Evolutionary conservation across 1,139 yeast genomes (phyloP), one percentile per base, ranked within the genome.

Genomic region (Pichia sp.): DNA sequence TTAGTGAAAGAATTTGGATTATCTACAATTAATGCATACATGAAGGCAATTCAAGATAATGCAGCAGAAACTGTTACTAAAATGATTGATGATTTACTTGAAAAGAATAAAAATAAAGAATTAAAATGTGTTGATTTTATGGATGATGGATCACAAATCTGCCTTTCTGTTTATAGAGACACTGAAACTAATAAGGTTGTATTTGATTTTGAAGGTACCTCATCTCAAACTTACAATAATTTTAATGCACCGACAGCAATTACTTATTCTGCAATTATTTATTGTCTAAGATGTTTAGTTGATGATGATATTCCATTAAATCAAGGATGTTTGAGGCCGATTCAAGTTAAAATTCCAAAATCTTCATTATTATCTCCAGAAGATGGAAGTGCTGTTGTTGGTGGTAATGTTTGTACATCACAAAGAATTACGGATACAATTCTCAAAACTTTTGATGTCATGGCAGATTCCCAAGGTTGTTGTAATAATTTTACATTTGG

Each of bases 121-220:
- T 57, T 78, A 19, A 49, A 48, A 19, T 77, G 82, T 19, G 60
- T 54, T 18, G 85, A 78, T 50, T 70, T 56, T 46, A 70, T 79
- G 66, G 85, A 78, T 54, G 84, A 79, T 51, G 85, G 85, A 4
- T 72, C 81, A 4, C 64, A 64, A 16, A 71, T 79, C 33, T 52
- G 62, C 18, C 66, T 78, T 19, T 53, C 61, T 13, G 66, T 78
- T 40, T 43, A 39, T 19, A 47, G 44, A 31, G 66, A 66, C 18
- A 64, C 76, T 35, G 62, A 67, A 37, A 64, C 59, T 1, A 61
- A 61, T 4, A 61, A 68, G 15, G 75, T 78, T 2, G 56, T 59
- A 6, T 75, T 78, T 56, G 84, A 79, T 51, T 78, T 78, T 53
- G 61, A 67, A 5, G 84, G 83, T 15, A 67, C 73, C 6, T 62